These are phyloP conservation scores for Colletotrichum navitas DNA, from an alignment of 2,329 filamentous ascomycete genomes.

Conservation along the genomic window DNA sequence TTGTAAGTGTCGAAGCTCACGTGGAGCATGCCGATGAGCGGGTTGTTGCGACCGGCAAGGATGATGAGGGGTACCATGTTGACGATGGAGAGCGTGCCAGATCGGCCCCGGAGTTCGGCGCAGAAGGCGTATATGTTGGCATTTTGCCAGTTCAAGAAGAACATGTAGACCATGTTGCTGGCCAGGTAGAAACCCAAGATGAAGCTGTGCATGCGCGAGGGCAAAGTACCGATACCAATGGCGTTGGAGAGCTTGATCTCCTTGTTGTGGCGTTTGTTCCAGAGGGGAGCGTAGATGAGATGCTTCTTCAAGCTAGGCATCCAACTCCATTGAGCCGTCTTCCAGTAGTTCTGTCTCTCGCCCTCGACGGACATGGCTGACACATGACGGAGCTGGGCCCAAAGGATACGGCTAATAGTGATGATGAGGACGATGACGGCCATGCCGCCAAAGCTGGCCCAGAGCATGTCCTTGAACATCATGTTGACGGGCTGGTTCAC, in stretches of 20 bases:
- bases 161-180: slow-evolving; percentile 74
- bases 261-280: slow-evolving; percentile 75
- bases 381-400: slow-evolving; percentile 70
- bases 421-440: slow-evolving; percentile 66
- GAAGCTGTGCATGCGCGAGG: slow-evolving; percentile 72
- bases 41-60: slow-evolving; percentile 93
- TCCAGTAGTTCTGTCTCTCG: slow-evolving; percentile 71
- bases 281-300: slow-evolving; percentile 73
- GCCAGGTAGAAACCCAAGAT: slow-evolving; percentile 68
- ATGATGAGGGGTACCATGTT: slow-evolving; percentile 95
- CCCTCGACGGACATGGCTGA: slow-evolving; percentile 67
- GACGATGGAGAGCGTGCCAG: slow-evolving; percentile 82
- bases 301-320: slow-evolving; percentile 74
- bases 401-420: slow-evolving; percentile 66
- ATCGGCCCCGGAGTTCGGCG: slow-evolving; percentile 87
- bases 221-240: slow-evolving; percentile 72
- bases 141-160: slow-evolving; percentile 70
- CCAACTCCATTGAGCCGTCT: slow-evolving; percentile 67
- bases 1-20: slow-evolving; percentile 99
- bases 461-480: slow-evolving; percentile 68
- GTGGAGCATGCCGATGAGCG: slow-evolving; percentile 82
- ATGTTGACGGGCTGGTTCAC: slow-evolving; percentile 71
- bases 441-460: slow-evolving; percentile 71
- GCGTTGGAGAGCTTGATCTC: slow-evolving; percentile 73
- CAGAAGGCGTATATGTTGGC: slow-evolving; percentile 73